A percentile compares a stretch with the other conserved stretches of the same genome.
Conservation (phyloP, 176 grass and related monocot genomes). For the Oryza meridionalis region DNA sequence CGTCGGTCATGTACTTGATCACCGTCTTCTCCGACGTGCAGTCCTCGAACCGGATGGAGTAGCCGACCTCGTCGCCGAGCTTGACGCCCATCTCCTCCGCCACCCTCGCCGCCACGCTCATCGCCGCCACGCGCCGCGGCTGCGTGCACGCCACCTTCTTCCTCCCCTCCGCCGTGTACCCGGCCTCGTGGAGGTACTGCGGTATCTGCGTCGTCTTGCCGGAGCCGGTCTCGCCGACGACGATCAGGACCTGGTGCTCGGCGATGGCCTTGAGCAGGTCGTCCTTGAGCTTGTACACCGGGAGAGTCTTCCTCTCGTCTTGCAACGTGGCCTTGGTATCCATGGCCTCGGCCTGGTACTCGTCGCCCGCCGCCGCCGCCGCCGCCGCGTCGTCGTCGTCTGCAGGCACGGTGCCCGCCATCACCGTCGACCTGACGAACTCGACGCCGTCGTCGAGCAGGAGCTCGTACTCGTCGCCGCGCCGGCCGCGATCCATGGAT, state of each 20-base stretch:
- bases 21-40: conserved; percentile 66
- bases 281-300: conserved; percentile 54
- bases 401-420: background rate
- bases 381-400: background rate
- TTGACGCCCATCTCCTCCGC: conserved; percentile 68
- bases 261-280: conserved; percentile 40
- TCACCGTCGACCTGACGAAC: conserved; percentile 31
- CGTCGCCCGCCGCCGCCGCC: background rate
- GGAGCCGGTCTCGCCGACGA: conserved; percentile 68
- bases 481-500: background rate
- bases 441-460: conserved; percentile 37
- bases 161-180: conserved; percentile 38
- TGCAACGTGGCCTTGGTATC: conserved; percentile 18
- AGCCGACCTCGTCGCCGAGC: conserved; percentile 70
- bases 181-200: conserved; percentile 65
- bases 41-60: conserved; percentile 79
- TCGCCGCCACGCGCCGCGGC: conserved; percentile 64
- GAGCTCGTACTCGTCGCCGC: conserved; percentile 1
- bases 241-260: conserved; percentile 45
- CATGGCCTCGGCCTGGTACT: background rate
- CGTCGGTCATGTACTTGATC: conserved; percentile 67
- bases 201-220: conserved; percentile 81
- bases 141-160: conserved; percentile 66
- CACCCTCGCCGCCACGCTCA: conserved; percentile 64
- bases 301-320: conserved; percentile 54